Evolutionary conservation across 2,329 filamentous ascomycete species (phyloP), one percentile per base, ranked within the genome.

Genomic region (Fusarium tanahbumbuense): DNA sequence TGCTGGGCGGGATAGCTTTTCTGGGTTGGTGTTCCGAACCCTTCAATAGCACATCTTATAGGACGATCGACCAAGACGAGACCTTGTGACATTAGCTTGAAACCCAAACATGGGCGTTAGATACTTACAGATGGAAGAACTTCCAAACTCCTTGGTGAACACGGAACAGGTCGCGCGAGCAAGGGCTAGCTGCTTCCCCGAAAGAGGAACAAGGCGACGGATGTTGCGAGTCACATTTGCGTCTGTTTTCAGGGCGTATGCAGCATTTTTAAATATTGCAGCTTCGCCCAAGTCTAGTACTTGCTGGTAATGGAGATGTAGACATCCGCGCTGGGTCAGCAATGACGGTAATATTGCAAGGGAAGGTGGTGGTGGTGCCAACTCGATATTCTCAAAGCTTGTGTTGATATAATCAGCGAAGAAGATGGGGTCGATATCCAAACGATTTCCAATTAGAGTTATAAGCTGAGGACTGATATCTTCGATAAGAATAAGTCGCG

Each of bases 251-350:
- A 50, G 7, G 1, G 8, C 30, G 8, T 62, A 59, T 2, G 40
- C 6, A 8, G 15, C 2, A 1, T 22, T 3, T 1, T 2, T 0
- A 5, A 46, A 13, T 2, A 0, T 1, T 1, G 18, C 13, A 1
- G 20, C 8, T 6, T 4, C 7, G 4, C 45, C n/a, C 6, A 58
- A 13, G 11, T 49, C 18, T 2, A 52, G 4, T 5, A 52, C n/a
- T 1, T 34, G n/a, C 7, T 58, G 53, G 1, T 46, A 58, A 15
- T 46, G 59, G 2, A 62, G 59, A 8, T 62, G 46, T 1, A 59
- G 15, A 4, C 13, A 34, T 10, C n/a, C 46, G 7, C n/a, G 27
- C 3, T 48, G 18, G 3, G 34, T 4, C 11, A 32, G 16, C 0
- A 47, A 12, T 6, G 46, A 46, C 0, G 55, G 56, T 1, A 47